These are phyloP conservation scores for Hypoxylon fragiforme DNA, from an alignment of 495 filamentous ascomycete species.

Conservation along the genomic window DNA sequence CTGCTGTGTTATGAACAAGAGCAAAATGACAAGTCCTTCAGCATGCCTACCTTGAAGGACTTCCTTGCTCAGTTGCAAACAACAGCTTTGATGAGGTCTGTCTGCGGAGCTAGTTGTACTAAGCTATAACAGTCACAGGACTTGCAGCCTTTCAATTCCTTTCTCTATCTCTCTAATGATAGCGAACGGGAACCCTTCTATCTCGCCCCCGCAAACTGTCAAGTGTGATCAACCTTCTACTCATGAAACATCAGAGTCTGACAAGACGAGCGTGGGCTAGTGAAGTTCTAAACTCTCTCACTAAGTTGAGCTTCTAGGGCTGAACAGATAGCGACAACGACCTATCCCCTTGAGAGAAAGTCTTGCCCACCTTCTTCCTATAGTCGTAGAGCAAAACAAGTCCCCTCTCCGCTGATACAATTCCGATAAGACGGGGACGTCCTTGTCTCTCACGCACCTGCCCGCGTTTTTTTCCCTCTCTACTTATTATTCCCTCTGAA, in stretches of 20 bases:
- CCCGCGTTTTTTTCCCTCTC: conserved; percentile 29
- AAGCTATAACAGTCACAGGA: conserved; percentile 39
- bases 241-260: conserved; percentile 41
- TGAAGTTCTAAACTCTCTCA: conserved; percentile 28
- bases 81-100: conserved; percentile 21
- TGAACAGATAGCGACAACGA: too few relatives aligned
- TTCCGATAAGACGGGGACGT: conserved; percentile 34
- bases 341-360: too few relatives aligned
- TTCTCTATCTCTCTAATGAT: conserved; percentile 14
- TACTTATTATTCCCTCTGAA: too few relatives aligned
- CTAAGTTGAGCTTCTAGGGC: conserved; percentile 24
- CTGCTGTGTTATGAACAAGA: conserved; percentile 29
- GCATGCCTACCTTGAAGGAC: conserved; percentile 23
- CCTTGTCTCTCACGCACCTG: conserved; percentile 32
- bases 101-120: conserved; percentile 36
- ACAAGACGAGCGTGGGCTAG: conserved; percentile 35
- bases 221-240: conserved; percentile 26
- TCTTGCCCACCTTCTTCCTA: conserved; percentile 28
- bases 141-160: conserved; percentile 37
- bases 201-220: conserved; percentile 29
- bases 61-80: conserved; percentile 22
- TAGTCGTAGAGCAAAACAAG: conserved; percentile 33
- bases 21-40: conserved; percentile 30
- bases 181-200: conserved; percentile 15
- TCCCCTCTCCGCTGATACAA: conserved; percentile 28